Percentiles rank a stretch among this genome's conserved stretches.
These are phyloP conservation scores for Barnettozyma vustinii DNA, from an alignment of 805 yeast species.

Conservation along the genomic window DNA sequence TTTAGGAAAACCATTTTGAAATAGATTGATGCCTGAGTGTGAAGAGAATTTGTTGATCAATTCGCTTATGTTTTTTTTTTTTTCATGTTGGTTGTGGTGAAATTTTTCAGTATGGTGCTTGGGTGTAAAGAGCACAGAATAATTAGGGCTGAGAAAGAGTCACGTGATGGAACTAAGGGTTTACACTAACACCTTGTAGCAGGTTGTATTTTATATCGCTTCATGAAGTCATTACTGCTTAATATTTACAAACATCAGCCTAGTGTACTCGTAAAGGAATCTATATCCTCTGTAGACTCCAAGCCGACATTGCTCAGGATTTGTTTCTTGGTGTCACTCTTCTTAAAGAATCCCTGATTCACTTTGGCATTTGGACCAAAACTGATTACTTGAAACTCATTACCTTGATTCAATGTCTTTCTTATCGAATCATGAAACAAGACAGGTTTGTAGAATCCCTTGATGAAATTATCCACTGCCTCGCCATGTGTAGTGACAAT, in stretches of 20 bases:
- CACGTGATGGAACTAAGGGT: slow-evolving; percentile 7
- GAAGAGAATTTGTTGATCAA: background rate
- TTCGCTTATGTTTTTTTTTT: background rate
- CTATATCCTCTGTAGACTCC: background rate
- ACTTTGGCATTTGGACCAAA: slow-evolving; percentile 24
- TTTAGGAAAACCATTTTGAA: slow-evolving; percentile 71
- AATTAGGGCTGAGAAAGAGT: background rate
- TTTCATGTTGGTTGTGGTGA: background rate
- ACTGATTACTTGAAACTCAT: slow-evolving; percentile 13
- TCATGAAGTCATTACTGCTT: background rate
- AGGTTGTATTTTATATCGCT: background rate
- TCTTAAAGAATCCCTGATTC: slow-evolving; percentile 15
- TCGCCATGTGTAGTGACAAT: slow-evolving; percentile 20
- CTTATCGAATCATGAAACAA: slow-evolving; percentile 29
- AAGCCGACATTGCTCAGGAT: slow-evolving; percentile 4
- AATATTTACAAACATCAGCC: background rate
- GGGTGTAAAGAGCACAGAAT: slow-evolving; percentile 1
- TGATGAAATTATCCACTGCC: slow-evolving; percentile 31
- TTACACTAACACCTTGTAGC: too few relatives aligned
- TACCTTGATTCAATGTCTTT: slow-evolving; percentile 24
- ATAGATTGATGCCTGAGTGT: background rate
- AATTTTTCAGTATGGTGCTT: slow-evolving; percentile 3
- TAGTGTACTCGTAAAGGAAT: background rate
- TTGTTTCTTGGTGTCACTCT: slow-evolving; percentile 9
- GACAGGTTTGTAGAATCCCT: slow-evolving; percentile 39